phyloP scores from a whole-genome alignment of 768 basidiomycete genomes.

The Mycena haematopus region DNA sequence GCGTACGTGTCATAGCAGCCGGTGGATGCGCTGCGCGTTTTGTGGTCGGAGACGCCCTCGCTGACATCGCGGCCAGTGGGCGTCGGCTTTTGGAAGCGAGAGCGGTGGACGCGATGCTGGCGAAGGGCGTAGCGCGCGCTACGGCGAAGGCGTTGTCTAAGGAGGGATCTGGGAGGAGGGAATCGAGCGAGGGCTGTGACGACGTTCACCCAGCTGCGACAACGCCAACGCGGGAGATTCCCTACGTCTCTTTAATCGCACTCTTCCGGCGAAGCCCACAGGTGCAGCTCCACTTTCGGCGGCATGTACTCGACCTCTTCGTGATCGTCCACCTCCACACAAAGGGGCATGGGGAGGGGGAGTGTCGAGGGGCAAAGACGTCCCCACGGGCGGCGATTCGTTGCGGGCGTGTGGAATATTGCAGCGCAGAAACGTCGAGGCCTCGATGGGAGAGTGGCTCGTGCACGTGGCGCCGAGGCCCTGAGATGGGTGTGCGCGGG shows the following conservation, averaged over 20 bases:
- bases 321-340: slow-evolving; percentile 37
- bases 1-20: too few relatives aligned
- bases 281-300: slow-evolving; percentile 50
- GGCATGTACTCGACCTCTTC: slow-evolving; percentile 62
- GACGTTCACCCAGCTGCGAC: slow-evolving; percentile 34
- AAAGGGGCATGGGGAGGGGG: slow-evolving; percentile 24
- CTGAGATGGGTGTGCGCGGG: slow-evolving; percentile 65
- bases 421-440: slow-evolving; percentile 27
- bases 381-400: slow-evolving; percentile 79
- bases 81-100: too few relatives aligned
- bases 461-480: slow-evolving; percentile 58
- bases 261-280: slow-evolving; percentile 47
- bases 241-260: slow-evolving; percentile 53
- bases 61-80: too few relatives aligned
- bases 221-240: slow-evolving; percentile 36
- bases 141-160: too few relatives aligned
- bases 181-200: too few relatives aligned
- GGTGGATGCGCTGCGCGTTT: too few relatives aligned
- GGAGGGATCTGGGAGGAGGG: too few relatives aligned
- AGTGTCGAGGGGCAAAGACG: slow-evolving; percentile 49
- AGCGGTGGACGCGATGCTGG: too few relatives aligned
- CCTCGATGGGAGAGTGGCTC: slow-evolving; percentile 30
- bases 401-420: slow-evolving; percentile 72
- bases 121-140: too few relatives aligned
- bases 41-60: too few relatives aligned